These are phyloP conservation scores for Epichloe elymi DNA, from an alignment of 2,329 filamentous ascomycete species.

Conservation along the genomic window DNA sequence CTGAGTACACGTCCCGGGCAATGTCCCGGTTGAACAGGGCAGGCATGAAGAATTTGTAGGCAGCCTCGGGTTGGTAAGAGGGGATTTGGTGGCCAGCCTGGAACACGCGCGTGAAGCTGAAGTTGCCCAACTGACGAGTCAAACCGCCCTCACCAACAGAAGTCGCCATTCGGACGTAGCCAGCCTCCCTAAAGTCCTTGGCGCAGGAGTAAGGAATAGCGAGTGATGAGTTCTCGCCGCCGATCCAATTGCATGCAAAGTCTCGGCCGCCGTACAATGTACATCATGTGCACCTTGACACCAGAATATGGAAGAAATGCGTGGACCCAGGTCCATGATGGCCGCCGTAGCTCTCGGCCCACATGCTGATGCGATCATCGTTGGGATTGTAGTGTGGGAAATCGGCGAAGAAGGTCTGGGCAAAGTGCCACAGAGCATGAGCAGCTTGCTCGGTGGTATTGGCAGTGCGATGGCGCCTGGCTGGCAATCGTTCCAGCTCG, in stretches of 20 bases:
- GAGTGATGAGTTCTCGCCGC: slow-evolving; percentile 57
- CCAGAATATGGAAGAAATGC: slow-evolving; percentile 43
- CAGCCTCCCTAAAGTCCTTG: slow-evolving; percentile 40
- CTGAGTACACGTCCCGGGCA: slow-evolving; percentile 39
- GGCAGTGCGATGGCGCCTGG: too few relatives aligned
- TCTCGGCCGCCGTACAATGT: slow-evolving; percentile 40
- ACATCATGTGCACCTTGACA: slow-evolving; percentile 58
- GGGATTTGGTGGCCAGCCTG: slow-evolving; percentile 52
- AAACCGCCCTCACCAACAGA: slow-evolving; percentile 47
- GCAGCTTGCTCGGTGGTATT: slow-evolving; percentile 35
- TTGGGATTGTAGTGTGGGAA: slow-evolving; percentile 50
- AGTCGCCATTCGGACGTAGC: slow-evolving; percentile 57
- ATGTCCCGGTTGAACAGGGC: slow-evolving; percentile 40
- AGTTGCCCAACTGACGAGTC: slow-evolving; percentile 63
- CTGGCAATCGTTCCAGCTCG: too few relatives aligned
- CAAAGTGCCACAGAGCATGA: slow-evolving; percentile 49
- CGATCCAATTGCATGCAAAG: slow-evolving; percentile 52
- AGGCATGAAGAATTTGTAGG: slow-evolving; percentile 45
- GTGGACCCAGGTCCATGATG: slow-evolving; percentile 55
- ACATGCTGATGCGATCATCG: slow-evolving; percentile 46
- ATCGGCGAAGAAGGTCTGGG: slow-evolving; percentile 45
- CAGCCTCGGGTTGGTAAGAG: slow-evolving; percentile 43
- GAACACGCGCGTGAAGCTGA: slow-evolving; percentile 52
- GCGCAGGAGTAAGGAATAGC: slow-evolving; percentile 39
- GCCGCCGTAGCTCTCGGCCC: slow-evolving; percentile 57